Base-by-base conservation (phyloP, 2,329 filamentous ascomycete species). In the Blastomyces silverae region DNA sequence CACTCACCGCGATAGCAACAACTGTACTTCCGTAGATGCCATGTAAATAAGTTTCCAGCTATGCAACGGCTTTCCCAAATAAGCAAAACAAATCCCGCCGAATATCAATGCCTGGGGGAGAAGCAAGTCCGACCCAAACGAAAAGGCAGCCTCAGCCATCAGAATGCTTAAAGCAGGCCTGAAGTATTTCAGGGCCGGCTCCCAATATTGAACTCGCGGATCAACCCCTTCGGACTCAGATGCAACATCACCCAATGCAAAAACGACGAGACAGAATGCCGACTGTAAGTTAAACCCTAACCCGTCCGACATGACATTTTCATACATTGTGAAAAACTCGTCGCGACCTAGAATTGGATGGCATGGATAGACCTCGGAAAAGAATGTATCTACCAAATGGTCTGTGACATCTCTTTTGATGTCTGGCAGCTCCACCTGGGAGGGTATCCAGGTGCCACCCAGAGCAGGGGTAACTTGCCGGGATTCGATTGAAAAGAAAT, bases 1-100 rank as follows among this genome's bases (percentile, higher is more conserved):
- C n/a, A 50, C 59, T 50, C 17, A 61, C 28, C 70, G 66, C 4
- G 69, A 71, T 2, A 74, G 61, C 58, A 69, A 70, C 58, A 73
- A 72, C 42, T 75, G 74, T 8, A 75, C 67, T 8, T 72, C 69
- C 10, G 71, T 72, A 5, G 72, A 72, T 8, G 74, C 74, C 15
- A 71, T 70, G 57, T 74, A 68, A 34, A 75, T 74, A n/a, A 75
- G 64, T 28, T 70, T 66, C 74, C 74, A 76, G 61, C 73, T 75
- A 31, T 76, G 73, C 37, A 75, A 64, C 3, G 74, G 74, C 11
- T 72, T 69, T 2, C 72, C 72, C 39, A 75, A 71, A 53, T 73
- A 75, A 0, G 73, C 73, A 67, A 75, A 75, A 62, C 75, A 76
- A 2, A 75, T 64, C 42, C 74, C 74, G 0, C 72, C 74, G 4